Conservation (phyloP, 2,329 filamentous ascomycete genomes). For the Leptographium radiaticola region DNA sequence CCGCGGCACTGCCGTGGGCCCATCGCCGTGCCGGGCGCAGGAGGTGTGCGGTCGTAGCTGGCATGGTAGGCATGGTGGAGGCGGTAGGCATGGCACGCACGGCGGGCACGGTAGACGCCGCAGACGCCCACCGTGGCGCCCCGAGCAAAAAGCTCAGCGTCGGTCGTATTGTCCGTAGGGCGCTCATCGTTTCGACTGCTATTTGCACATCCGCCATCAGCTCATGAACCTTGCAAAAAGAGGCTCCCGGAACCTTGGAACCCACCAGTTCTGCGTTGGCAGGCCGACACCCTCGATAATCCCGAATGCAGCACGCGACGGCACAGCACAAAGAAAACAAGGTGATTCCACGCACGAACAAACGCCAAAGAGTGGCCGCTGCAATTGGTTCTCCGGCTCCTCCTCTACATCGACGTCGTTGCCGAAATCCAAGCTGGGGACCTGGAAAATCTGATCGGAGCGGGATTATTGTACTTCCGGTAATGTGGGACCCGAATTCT, state of each 20-base stretch:
- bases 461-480: neutral
- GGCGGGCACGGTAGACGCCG: no score
- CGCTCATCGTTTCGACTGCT: slow-evolving; percentile 14
- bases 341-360: neutral
- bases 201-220: no score
- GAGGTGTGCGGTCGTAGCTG: neutral
- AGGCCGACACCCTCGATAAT: neutral
- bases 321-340: neutral
- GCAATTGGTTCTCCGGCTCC: neutral
- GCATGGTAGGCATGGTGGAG: no score
- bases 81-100: no score
- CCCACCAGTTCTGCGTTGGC: neutral
- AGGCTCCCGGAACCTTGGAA: neutral
- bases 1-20: neutral
- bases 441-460: neutral
- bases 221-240: neutral
- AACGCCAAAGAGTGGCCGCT: neutral
- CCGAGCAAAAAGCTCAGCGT: slow-evolving; percentile 16
- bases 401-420: neutral
- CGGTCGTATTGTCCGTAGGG: slow-evolving; percentile 15
- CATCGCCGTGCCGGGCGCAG: neutral
- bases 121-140: slow-evolving; percentile 1
- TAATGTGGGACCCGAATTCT: neutral
- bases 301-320: neutral
- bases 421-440: neutral